These are phyloP conservation scores for Colletotrichum sp. DNA, from an alignment of 2,329 filamentous ascomycete species.

Conservation along the genomic window DNA sequence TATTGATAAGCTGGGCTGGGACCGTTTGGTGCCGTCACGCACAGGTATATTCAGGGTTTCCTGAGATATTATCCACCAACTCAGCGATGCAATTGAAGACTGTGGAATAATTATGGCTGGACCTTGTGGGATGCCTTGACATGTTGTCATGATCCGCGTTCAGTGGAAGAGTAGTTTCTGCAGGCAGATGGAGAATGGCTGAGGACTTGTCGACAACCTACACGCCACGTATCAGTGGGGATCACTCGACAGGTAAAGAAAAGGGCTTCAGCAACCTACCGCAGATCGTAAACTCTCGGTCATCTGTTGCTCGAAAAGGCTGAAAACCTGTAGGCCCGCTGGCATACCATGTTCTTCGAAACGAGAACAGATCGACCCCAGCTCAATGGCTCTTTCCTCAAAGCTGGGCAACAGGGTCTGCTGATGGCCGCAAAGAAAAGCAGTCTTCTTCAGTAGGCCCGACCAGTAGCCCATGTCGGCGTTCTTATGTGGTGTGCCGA, in stretches of 20 bases:
- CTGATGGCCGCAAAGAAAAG: fast-evolving
- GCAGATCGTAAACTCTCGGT: fast-evolving
- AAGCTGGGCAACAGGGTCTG: fast-evolving
- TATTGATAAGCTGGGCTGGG: too few species aligned
- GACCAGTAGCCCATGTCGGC: neutral
- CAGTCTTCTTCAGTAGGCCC: fast-evolving
- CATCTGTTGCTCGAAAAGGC: fast-evolving
- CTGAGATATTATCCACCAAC: fast-evolving
- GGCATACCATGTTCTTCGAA: neutral
- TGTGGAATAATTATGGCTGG: neutral
- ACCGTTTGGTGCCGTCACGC: neutral
- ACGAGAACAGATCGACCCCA: fast-evolving
- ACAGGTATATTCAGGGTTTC: neutral
- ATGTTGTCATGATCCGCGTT: neutral
- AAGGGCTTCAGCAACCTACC: neutral
- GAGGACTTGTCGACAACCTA: neutral
- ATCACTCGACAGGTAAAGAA: fast-evolving
- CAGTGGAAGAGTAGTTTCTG: neutral
- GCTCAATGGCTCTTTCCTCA: neutral
- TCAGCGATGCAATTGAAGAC: neutral
- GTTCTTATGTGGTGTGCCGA: neutral
- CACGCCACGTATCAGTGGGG: fast-evolving
- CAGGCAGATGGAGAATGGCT: neutral
- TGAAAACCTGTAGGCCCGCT: neutral
- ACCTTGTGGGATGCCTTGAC: neutral